Base-by-base conservation (phyloP, 768 basidiomycete genomes). In the Leccinum olivaceopallidum region DNA sequence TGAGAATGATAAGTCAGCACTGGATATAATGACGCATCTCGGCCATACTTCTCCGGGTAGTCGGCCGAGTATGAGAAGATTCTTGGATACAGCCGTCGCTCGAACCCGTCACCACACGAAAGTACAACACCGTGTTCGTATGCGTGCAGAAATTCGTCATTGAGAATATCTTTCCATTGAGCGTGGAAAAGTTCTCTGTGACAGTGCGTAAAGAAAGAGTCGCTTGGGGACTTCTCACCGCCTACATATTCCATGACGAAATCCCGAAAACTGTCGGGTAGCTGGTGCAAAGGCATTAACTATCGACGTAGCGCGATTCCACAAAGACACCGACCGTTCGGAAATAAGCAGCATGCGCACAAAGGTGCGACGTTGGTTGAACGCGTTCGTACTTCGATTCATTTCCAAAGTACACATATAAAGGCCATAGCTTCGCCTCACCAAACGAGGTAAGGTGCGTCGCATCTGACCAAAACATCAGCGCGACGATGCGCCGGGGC, bases 381-480 rank as follows among this genome's bases (percentile, higher is more conserved):
- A 60, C 55, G 6, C 63, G 56, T 1, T 22, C 47, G 56, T 72
- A 73, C 49, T 74, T 74, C 2, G 65, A 69, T 26, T 69, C 53
- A 48, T 71, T 69, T 2, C 67, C 67, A 50, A 70, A 67, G 32
- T 36, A 64, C 20, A 68, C 13, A 37, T 73, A 74, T 1, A 69
- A 26, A 2, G 72, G 71, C 73, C 70, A 73, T 2, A 30, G 8
- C 28, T 30, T 30, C 2, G 28, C 28, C 28, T 30, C 28, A 8
- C 28, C 28, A 30, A 1, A 73, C 1, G 20, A 18, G 7, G 24
- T 49, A 0, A 49, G 48, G 0, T 49, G 48, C 24, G 48, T 49
- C 24, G 24, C n/a, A 1, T 49, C 48, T 1, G 32, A 34, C 32
- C 32, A 34, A 34, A 34, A 34, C 32, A 34, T 34, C 12, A 34